Conservation (phyloP, 1,284 basidiomycete genomes). For the Volvariella surrecta region DNA sequence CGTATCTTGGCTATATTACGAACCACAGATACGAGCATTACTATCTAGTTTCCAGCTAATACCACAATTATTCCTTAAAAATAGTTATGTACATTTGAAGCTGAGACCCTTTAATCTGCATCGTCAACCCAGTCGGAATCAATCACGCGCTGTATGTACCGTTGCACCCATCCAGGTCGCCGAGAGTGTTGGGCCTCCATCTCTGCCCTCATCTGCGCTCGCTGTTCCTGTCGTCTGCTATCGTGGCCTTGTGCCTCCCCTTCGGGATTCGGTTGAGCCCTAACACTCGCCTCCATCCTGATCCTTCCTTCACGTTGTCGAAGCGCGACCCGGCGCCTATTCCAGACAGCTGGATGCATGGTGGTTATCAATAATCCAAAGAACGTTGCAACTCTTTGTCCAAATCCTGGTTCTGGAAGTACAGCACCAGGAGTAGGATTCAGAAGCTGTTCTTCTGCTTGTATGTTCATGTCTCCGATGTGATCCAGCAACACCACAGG, state of each 20-base stretch:
- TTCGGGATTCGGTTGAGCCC: constrained; percentile 24
- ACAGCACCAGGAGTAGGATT: constrained; percentile 22
- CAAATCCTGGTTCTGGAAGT: constrained; percentile 31
- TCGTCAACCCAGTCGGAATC: constrained; percentile 67
- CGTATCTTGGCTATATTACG: too few species aligned
- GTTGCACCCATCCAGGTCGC: constrained; percentile 52
- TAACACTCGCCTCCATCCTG: constrained; percentile 53
- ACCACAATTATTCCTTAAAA: too few species aligned
- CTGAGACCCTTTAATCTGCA: constrained; percentile 25
- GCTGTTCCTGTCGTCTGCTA: constrained; percentile 21
- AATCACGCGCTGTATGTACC: constrained; percentile 58
- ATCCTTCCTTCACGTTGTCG: constrained; percentile 58
- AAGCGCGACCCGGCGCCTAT: constrained; percentile 52
- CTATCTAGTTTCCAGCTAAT: too few species aligned
- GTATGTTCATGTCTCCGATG: constrained; percentile 49
- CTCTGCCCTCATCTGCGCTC: constrained; percentile 27
- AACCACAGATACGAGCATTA: too few species aligned
- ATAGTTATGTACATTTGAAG: too few species aligned
- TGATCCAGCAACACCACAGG: constrained; percentile 32
- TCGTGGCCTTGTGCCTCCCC: constrained; percentile 23
- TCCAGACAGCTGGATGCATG: constrained; percentile 69
- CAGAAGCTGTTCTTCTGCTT: constrained; percentile 44
- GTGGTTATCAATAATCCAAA: constrained; percentile 50
- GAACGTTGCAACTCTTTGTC: constrained; percentile 48
- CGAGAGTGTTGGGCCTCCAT: constrained; percentile 39